Evolutionary conservation across 768 basidiomycete genomes (phyloP).

Genomic region (Clavulina sp.): DNA sequence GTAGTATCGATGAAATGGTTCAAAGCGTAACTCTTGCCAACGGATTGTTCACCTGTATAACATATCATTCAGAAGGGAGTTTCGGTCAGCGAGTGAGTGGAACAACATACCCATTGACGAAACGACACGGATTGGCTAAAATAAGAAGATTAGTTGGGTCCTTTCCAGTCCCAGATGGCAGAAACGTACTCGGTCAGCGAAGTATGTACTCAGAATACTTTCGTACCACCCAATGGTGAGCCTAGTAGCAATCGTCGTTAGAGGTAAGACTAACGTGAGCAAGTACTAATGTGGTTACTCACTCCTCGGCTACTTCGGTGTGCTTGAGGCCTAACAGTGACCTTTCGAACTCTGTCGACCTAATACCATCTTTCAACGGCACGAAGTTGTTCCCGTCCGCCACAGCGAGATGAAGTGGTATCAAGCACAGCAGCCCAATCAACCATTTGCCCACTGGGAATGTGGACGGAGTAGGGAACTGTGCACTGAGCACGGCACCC

Average conservation of each 20-base stretch:
- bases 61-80: slow-evolving; percentile 47
- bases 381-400: slow-evolving; percentile 42
- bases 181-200: slow-evolving; percentile 32
- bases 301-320: slow-evolving; percentile 31
- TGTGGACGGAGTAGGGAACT: too few species aligned
- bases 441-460: slow-evolving; percentile 43
- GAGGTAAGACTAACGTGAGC: background rate
- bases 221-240: slow-evolving; percentile 49
- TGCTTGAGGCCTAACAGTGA: slow-evolving; percentile 41
- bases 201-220: slow-evolving; percentile 41
- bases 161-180: too few species aligned
- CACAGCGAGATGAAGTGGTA: slow-evolving; percentile 46
- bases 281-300: background rate
- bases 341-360: slow-evolving; percentile 31
- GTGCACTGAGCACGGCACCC: slow-evolving; percentile 18
- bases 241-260: background rate
- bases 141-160: too few species aligned
- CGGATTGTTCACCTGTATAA: slow-evolving; percentile 50
- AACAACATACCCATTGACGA: background rate
- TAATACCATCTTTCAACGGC: slow-evolving; percentile 41
- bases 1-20: slow-evolving; percentile 48
- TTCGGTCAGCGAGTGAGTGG: background rate
- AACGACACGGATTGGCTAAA: too few species aligned
- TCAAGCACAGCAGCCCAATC: slow-evolving; percentile 39
- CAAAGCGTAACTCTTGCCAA: slow-evolving; percentile 40